Conservation (phyloP, 345 rosid genomes). For the Eucalyptus cloeziana region DNA sequence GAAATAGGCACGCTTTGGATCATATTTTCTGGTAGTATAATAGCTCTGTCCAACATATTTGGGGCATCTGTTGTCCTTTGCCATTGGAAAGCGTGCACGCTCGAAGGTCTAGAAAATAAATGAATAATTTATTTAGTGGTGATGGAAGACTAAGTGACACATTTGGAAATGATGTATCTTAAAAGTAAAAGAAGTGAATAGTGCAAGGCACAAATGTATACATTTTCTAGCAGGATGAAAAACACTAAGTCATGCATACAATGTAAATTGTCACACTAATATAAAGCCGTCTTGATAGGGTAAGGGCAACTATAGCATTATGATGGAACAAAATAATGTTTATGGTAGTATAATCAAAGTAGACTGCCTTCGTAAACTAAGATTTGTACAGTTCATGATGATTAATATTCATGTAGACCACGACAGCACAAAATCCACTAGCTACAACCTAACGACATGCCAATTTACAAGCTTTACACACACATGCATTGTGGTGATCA, state of each 20-base stretch:
- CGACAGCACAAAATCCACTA: not conserved
- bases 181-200: not conserved
- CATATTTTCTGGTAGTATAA: slow-evolving; percentile 17
- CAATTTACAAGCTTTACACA: not conserved
- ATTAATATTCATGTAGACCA: not conserved
- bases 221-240: not conserved
- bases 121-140: not conserved
- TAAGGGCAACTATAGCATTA: not conserved
- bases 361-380: not conserved
- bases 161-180: not conserved
- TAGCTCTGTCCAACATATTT: slow-evolving; percentile 15
- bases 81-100: slow-evolving; percentile 13
- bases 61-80: slow-evolving; percentile 14
- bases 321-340: not conserved
- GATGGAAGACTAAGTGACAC: not conserved
- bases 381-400: not conserved
- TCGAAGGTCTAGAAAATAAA: slow-evolving; percentile 3
- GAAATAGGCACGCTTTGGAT: slow-evolving; percentile 29
- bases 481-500: not conserved
- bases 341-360: not conserved
- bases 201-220: not conserved
- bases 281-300: not conserved
- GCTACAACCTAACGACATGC: not conserved
- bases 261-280: not conserved
- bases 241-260: not conserved